Percentiles rank a stretch among this genome's conserved stretches.
These are phyloP conservation scores for Xylaria arbuscula DNA, from an alignment of 2,329 filamentous ascomycete species.

Conservation along the genomic window DNA sequence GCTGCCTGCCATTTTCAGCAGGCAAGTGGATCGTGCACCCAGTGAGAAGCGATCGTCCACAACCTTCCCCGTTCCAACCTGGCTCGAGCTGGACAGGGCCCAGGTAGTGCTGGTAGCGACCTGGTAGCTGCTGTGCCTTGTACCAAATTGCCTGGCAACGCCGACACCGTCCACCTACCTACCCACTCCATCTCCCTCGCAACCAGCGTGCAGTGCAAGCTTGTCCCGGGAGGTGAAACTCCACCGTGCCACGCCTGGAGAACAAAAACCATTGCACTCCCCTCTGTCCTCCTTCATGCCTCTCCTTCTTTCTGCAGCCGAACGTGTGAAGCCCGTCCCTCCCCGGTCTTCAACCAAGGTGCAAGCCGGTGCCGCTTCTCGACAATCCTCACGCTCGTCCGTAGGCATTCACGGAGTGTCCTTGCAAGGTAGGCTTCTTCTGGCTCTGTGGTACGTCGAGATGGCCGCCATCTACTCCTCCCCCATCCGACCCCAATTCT, in stretches of 20 bases:
- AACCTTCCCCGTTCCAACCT: conserved; percentile 23
- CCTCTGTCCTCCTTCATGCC: conserved; percentile 40
- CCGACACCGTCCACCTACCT: conserved; percentile 23
- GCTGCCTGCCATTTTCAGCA: conserved; percentile 40
- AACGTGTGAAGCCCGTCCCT: conserved; percentile 42
- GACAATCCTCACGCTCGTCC: conserved; percentile 41
- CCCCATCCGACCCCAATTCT: conserved; percentile 17
- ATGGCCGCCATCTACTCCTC: conserved; percentile 1
- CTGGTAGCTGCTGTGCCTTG: conserved; percentile 6
- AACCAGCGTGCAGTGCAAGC: conserved; percentile 39
- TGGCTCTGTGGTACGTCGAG: conserved; percentile 31
- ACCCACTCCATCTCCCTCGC: conserved; percentile 45
- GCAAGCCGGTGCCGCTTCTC: conserved; percentile 42
- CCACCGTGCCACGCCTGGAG: conserved; percentile 40
- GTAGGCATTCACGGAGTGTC: conserved; percentile 42
- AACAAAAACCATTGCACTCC: conserved; percentile 49
- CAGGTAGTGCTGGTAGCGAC: not conserved
- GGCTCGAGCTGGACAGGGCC: not conserved
- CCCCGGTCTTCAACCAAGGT: conserved; percentile 33
- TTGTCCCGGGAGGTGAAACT: conserved; percentile 39
- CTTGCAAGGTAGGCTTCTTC: conserved; percentile 23
- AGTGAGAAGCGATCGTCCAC: conserved; percentile 23
- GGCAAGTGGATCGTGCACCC: conserved; percentile 24
- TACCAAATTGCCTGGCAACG: conserved; percentile 46
- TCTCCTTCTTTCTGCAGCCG: conserved; percentile 41